phyloP scores from a whole-genome alignment of 176 grass and related monocot species.

The Oryza meridionalis region DNA sequence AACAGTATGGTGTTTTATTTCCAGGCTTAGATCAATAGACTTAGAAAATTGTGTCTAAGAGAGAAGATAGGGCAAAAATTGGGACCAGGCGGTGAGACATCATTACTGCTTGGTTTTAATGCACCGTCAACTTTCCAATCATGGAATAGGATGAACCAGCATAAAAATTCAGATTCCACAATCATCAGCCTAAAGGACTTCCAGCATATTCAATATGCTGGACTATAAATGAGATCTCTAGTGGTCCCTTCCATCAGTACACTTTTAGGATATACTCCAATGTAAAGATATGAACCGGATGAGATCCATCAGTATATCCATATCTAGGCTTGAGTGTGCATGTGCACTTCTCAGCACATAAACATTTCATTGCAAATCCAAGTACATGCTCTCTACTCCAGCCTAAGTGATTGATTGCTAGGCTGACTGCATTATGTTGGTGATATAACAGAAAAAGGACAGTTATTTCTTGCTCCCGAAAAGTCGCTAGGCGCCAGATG shows the following conservation, averaged over 20 bases:
- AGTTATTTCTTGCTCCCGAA: neutral
- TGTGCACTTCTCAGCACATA: conserved; percentile 3
- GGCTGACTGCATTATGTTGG: neutral
- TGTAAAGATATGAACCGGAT: neutral
- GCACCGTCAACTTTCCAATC: neutral
- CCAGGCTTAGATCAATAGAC: neutral
- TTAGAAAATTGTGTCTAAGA: conserved; percentile 10
- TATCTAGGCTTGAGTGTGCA: neutral
- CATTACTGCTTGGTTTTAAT: conserved; percentile 28
- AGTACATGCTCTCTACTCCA: conserved; percentile 6
- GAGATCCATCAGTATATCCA: neutral
- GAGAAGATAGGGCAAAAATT: neutral
- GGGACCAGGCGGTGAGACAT: conserved; percentile 12
- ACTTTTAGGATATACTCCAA: conserved; percentile 8
- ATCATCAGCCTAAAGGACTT: neutral
- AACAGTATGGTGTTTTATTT: neutral
- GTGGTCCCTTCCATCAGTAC: neutral
- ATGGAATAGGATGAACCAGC: neutral
- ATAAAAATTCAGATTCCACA: conserved; percentile 10
- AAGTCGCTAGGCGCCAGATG: neutral
- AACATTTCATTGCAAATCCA: neutral
- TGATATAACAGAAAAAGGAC: neutral
- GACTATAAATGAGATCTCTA: neutral
- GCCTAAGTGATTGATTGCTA: neutral
- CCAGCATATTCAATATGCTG: conserved; percentile 19